phyloP scores from a whole-genome alignment of 305 asterid species.

The Nicotiana rustica region DNA sequence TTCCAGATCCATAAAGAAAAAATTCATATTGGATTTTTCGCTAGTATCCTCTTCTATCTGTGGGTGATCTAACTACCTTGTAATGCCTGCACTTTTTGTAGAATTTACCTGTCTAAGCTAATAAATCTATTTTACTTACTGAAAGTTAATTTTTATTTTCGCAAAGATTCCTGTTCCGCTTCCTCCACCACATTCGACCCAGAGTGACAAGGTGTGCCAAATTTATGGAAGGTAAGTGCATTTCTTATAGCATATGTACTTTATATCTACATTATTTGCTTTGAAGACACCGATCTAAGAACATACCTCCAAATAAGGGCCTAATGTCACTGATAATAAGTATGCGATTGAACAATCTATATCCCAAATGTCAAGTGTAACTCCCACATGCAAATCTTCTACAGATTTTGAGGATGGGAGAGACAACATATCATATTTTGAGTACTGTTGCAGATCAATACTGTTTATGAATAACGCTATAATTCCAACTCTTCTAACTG shows the following conservation, averaged over 20 bases:
- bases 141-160: slow-evolving; percentile 34
- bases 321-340: background rate
- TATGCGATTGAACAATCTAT: background rate
- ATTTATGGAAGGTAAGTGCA: background rate
- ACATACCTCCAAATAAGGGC: background rate
- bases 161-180: slow-evolving; percentile 96
- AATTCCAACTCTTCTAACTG: background rate
- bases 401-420: slow-evolving; percentile 15
- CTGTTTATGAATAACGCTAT: background rate
- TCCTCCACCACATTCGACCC: slow-evolving; percentile 66
- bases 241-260: background rate
- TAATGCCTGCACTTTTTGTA: background rate
- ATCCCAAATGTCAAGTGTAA: slow-evolving; percentile 10
- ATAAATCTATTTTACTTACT: slow-evolving; percentile 27
- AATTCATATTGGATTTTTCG: slow-evolving; percentile 15
- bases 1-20: no score
- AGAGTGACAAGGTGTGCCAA: slow-evolving; percentile 73
- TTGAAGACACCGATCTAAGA: slow-evolving; percentile 7
- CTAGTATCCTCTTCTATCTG: slow-evolving; percentile 19
- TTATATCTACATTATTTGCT: background rate
- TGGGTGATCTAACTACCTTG: background rate
- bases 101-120: slow-evolving; percentile 12
- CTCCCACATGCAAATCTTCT: slow-evolving; percentile 12
- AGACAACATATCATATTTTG: slow-evolving; percentile 9
- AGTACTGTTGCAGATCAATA: slow-evolving; percentile 20